Base-by-base conservation (phyloP, 768 basidiomycete genomes). In the Tricholomella constricta region DNA sequence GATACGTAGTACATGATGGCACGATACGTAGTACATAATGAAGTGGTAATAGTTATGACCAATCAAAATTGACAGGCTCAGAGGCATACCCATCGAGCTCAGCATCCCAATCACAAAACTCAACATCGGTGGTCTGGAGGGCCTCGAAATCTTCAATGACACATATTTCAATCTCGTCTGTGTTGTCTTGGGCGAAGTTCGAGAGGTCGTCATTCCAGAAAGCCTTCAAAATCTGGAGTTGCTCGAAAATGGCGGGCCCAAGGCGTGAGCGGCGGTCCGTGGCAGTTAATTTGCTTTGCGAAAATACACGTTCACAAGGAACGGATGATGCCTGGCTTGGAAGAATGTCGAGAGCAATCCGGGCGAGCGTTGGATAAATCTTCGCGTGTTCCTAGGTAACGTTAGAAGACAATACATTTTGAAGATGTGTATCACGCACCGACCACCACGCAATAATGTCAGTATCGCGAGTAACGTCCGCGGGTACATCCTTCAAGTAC, bases 131-230 rank as follows among this genome's bases (percentile, higher is more conserved):
- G n/a, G n/a, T n/a, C n/a, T n/a, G n/a, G n/a, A n/a, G 12, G 20
- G 20, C 36, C n/a, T n/a, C n/a, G n/a, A n/a, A n/a, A n/a, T 37
- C 15, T 4, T 37, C 36, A 5, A 17, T 19, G 20, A 19, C 20
- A 4, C n/a, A n/a, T n/a, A 23, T 17, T 10, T 45, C 44, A n/a
- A 45, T 45, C 7, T 45, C 27, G 9, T 29, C 17, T 8, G 29
- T 4, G 27, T 45, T n/a, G 4, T 10, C 2, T 2, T 46, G 57
- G 82, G 77, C 5, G 91, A 84, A 12, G 17, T 46, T 20, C 34
- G 15, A 3, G 4, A 1, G 36, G 27, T 26, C 44, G 29, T 50
- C 55, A 45, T 23, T 25, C 34, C 36, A n/a, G n/a, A n/a, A n/a
- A n/a, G 34, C 36, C 50, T 55, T 55, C 35, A 55, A 2, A 8